Evolutionary conservation across 495 filamentous ascomycete genomes (phyloP).

Genomic region (Diplogelasinospora grovesii): DNA sequence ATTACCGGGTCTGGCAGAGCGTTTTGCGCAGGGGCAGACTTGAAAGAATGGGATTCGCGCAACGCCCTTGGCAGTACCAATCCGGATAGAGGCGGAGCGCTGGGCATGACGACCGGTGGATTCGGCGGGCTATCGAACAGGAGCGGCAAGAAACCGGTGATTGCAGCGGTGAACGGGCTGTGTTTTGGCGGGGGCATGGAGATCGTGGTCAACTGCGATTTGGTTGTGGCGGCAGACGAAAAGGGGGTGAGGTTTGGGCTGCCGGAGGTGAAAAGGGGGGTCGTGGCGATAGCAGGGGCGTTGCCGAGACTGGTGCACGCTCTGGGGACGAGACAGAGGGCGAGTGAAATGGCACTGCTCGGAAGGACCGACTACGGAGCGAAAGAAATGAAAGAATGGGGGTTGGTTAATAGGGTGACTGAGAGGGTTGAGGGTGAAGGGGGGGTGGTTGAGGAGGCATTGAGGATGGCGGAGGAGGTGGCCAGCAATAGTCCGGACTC

Average conservation of each 20-base stretch:
- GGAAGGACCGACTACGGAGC: conserved; percentile 54
- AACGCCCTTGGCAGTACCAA: conserved; percentile 24
- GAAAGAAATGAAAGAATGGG: conserved; percentile 60
- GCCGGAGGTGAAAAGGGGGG: conserved; percentile 65
- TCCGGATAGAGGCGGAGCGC: not conserved
- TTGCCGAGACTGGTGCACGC: conserved; percentile 66
- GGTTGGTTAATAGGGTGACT: conserved; percentile 68
- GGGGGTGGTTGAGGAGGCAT: conserved; percentile 44
- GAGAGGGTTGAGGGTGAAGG: conserved; percentile 39
- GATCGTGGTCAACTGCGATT: conserved; percentile 65
- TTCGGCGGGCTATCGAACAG: conserved; percentile 46
- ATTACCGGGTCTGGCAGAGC: conserved; percentile 48
- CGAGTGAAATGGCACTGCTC: conserved; percentile 68
- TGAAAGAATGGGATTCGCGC: conserved; percentile 41
- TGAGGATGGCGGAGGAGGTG: conserved; percentile 48
- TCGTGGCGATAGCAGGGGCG: conserved; percentile 67
- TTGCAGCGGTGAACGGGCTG: conserved; percentile 74
- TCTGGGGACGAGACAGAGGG: conserved; percentile 60
- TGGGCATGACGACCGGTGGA: conserved; percentile 20
- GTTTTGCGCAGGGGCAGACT: conserved; percentile 54
- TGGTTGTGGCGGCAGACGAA: conserved; percentile 58
- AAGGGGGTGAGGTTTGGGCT: conserved; percentile 55
- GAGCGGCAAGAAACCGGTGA: conserved; percentile 59
- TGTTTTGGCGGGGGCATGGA: conserved; percentile 73
- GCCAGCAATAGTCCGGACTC: conserved; percentile 65